Conservation (phyloP, 495 filamentous ascomycete species). For the Penicillium manginii region DNA sequence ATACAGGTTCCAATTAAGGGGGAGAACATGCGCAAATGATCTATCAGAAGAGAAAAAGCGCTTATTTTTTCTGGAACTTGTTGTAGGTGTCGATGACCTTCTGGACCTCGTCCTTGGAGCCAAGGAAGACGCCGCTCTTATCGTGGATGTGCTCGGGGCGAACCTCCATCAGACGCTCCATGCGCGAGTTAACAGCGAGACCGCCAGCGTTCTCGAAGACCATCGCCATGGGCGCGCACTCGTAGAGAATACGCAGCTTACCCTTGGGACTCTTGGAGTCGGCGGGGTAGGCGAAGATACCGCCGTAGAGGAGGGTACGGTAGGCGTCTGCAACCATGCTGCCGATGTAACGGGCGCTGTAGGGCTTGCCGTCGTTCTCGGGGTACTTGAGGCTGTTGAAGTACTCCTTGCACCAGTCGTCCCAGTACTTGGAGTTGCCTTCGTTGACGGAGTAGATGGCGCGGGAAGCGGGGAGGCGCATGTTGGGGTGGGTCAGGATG, state of each 20-base stretch:
- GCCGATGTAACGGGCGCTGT: conserved; percentile 93
- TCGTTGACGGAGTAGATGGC: conserved; percentile 98
- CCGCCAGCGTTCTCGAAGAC: conserved; percentile 98
- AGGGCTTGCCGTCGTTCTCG: conserved; percentile 77
- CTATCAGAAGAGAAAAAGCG: neutral
- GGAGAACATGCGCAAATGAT: neutral
- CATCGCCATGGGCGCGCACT: conserved; percentile 99
- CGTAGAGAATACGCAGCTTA: conserved; percentile 95
- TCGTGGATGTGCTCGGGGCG: conserved; percentile 95
- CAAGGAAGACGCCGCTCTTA: conserved; percentile 93
- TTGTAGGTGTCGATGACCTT: conserved; percentile 78
- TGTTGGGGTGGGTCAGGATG: conserved; percentile 95
- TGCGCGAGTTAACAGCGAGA: conserved; percentile 84
- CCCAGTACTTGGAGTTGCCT: conserved; percentile 96
- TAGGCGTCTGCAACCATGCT: conserved; percentile 99
- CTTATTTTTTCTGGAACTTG: conserved; percentile 44
- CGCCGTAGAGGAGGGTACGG: conserved; percentile 91
- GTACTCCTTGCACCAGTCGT: conserved; percentile 84
- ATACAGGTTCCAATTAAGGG: neutral
- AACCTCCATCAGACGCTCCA: conserved; percentile 87
- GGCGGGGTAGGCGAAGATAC: conserved; percentile 95
- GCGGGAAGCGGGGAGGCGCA: conserved; percentile 78
- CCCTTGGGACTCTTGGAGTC: conserved; percentile 99
- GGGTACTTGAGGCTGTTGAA: conserved; percentile 85
- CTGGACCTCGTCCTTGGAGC: conserved; percentile 91